phyloP scores from a whole-genome alignment of 2,329 filamentous ascomycete genomes.

The Ophiocordyceps camponoti-rufipedis region DNA sequence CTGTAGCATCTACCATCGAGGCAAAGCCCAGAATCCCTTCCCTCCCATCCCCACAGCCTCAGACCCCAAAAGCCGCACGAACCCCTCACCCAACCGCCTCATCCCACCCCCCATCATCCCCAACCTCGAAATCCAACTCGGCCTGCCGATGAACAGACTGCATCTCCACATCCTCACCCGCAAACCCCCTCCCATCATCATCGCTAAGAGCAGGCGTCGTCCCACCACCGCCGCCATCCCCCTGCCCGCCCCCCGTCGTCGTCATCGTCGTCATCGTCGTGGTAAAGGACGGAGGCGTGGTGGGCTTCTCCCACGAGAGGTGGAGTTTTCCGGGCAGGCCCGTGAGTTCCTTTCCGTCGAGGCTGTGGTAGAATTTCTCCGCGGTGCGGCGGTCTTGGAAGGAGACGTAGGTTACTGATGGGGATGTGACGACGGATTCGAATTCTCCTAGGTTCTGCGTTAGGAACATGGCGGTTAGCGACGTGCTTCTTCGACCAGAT shows the following conservation, averaged over 20 bases:
- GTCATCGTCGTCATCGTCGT: conserved; percentile 2
- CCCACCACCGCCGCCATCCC: no score
- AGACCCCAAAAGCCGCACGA: no score
- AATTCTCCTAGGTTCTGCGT: conserved; percentile 43
- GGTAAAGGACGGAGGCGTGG: no score
- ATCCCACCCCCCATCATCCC: conserved; percentile 29
- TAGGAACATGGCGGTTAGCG: background rate
- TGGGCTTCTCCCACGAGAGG: conserved; percentile 34
- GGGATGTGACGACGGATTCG: conserved; percentile 32
- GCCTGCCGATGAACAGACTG: conserved; percentile 11
- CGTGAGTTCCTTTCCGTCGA: conserved; percentile 39
- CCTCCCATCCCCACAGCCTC: no score
- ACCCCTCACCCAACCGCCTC: conserved; percentile 1
- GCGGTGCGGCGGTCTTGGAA: conserved; percentile 54
- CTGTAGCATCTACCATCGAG: no score
- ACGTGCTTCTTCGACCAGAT: background rate
- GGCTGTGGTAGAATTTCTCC: conserved; percentile 46
- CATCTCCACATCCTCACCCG: conserved; percentile 2
- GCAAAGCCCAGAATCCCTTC: no score
- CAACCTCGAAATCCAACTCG: conserved; percentile 36
- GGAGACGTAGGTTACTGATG: conserved; percentile 31
- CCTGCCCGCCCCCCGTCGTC: conserved; percentile 2
- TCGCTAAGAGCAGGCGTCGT: background rate
- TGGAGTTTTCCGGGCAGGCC: conserved; percentile 45
- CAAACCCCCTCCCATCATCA: conserved; percentile 4